These are phyloP conservation scores for Lathyrus sativus DNA, from an alignment of 306 rosid species.

Conservation along the genomic window DNA sequence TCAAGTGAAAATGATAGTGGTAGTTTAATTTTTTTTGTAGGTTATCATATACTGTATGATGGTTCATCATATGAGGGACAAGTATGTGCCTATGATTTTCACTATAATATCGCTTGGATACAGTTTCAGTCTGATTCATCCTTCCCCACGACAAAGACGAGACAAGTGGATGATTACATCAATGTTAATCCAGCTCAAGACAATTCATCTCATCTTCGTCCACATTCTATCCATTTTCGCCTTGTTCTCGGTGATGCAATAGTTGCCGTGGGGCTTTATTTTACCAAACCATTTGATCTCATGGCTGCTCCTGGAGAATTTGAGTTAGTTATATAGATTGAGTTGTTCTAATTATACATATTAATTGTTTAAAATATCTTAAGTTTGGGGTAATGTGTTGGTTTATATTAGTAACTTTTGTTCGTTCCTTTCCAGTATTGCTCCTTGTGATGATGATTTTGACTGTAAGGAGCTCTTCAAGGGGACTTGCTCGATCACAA, in stretches of 20 bases:
- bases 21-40: conserved; percentile 10
- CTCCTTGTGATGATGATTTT: not conserved
- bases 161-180: not conserved
- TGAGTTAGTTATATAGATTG: not conserved
- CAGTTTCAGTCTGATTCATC: not conserved
- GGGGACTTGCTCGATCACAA: conserved; percentile 6
- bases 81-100: conserved; percentile 1
- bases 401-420: no score
- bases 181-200: conserved; percentile 2
- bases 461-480: not conserved
- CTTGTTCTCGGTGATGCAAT: conserved; percentile 8
- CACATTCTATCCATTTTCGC: not conserved
- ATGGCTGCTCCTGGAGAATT: not conserved
- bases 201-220: not conserved
- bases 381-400: no score
- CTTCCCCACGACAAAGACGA: not conserved
- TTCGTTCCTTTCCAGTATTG: not conserved
- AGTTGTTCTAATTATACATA: no score
- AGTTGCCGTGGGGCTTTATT: conserved; percentile 12
- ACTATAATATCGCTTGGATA: conserved; percentile 8
- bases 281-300: conserved; percentile 18
- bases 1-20: not conserved
- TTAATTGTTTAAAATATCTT: no score
- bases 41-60: not conserved
- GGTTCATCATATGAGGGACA: not conserved